Evolutionary conservation across 768 basidiomycete species (phyloP), one percentile per base, ranked within the genome.

Genomic region (Phaeotremella skinneri): DNA sequence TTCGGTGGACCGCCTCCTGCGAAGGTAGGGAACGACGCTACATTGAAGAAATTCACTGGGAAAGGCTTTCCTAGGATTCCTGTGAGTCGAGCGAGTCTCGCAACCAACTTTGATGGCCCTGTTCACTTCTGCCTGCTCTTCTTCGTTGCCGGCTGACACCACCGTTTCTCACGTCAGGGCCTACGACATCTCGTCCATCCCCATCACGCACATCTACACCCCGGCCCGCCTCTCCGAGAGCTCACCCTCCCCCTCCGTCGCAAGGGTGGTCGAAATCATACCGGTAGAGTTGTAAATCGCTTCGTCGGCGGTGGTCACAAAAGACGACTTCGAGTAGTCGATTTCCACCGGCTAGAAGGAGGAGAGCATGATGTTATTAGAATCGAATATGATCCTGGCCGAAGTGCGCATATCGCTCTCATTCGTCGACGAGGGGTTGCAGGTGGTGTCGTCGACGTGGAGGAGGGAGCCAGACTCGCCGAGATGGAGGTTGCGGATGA

Each of bases 371-470:
- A 93, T 66, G 91, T 98, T 45, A 83, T 93, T 2, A 84, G 96
- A 48, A 90, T 99, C 65, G 96, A 98, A 79, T 99, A 94, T 72
- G 96, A 98, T 80, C 96, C 96, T 0, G 89, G 89, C 3, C 83
- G 96, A 43, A 89, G 87, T 32, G 91, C 90, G 5, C 96, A 99
- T 76, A 94, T 99, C 71, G 94, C 96, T 1, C 83, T 99, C 59
- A 73, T 97, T 71, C 82, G 82, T 72, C 86, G 84, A 71, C 81
- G 86, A 50, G 80, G 85, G 0, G 47, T 47, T 23, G 56, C 34
- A 64, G 75, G 81, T 2, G 74, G 73, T 7, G 81, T 83, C 30
- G 80, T 82, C 80, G 67, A 63, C 53, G 52, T 56, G 25, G 61
- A 59, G 20, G 62, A 68, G 20, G 63, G 60, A 5, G 62, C 63